A percentile compares a stretch with the other conserved stretches of the same genome.
phyloP scores from a whole-genome alignment of 73 alveolate species.

The Chromera velia region DNA sequence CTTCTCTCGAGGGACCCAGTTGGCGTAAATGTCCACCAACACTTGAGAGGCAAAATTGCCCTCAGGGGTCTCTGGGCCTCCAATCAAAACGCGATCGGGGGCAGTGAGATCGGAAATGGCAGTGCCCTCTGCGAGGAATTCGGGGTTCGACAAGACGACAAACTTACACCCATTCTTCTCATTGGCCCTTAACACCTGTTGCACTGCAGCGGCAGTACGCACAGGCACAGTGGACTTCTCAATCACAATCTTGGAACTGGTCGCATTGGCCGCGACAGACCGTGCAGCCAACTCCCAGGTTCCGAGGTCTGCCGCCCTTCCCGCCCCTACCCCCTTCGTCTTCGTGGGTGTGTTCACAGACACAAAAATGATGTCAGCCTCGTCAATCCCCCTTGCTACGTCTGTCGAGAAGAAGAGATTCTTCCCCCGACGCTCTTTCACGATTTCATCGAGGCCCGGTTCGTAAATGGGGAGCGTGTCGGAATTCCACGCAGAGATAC shows the following conservation, averaged over 20 bases:
- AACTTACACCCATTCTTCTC: conserved; percentile 19
- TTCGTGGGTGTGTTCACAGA: conserved; percentile 92
- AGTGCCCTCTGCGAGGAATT: conserved; percentile 87
- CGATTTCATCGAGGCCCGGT: conserved; percentile 55
- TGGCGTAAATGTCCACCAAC: conserved; percentile 49
- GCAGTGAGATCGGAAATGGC: conserved; percentile 79
- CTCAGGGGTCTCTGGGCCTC: conserved; percentile 53
- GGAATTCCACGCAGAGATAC: conserved; percentile 63
- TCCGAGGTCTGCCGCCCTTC: conserved; percentile 62
- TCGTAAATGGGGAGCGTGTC: conserved; percentile 63
- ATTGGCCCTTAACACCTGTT: conserved; percentile 17
- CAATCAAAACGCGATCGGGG: conserved; percentile 89
- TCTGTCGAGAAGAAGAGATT: conserved; percentile 71
- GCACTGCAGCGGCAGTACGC: conserved; percentile 67
- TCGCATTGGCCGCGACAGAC: conserved; percentile 43
- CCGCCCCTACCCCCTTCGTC: conserved; percentile 60
- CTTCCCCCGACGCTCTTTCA: conserved; percentile 47
- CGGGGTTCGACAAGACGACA: conserved; percentile 83
- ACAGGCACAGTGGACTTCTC: conserved; percentile 93
- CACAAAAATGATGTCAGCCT: conserved; percentile 55
- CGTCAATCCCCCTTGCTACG: conserved; percentile 50
- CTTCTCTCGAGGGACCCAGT: conserved; percentile 57
- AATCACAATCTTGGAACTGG: conserved; percentile 50
- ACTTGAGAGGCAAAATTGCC: conserved; percentile 41
- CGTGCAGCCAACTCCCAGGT: conserved; percentile 28